Evolutionary conservation across 2,329 filamentous ascomycete genomes (phyloP).

Genomic region (Colletotrichum chrysophilum): DNA sequence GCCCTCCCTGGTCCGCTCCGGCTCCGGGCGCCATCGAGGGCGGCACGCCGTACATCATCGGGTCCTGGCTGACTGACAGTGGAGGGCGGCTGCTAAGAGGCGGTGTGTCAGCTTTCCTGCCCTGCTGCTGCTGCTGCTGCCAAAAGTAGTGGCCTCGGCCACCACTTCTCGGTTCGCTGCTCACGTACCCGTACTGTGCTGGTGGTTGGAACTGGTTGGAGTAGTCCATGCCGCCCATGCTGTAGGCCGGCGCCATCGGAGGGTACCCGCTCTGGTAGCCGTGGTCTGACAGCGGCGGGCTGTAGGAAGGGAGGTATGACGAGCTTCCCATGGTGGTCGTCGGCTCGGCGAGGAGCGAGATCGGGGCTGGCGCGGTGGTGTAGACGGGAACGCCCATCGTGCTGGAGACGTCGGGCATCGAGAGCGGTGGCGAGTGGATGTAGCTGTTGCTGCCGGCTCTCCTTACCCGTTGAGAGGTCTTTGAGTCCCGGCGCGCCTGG

Average conservation of each 20-base stretch:
- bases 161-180: background rate
- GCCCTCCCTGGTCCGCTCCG: constrained; percentile 36
- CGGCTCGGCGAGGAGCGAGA: constrained; percentile 57
- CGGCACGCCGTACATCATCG: constrained; percentile 50
- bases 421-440: constrained; percentile 45
- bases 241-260: constrained; percentile 43
- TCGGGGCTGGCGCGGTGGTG: constrained; percentile 54
- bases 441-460: constrained; percentile 53
- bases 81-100: constrained; percentile 40
- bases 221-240: constrained; percentile 49
- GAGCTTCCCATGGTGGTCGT: constrained; percentile 45
- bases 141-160: background rate
- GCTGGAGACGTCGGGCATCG: constrained; percentile 46
- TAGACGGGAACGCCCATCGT: constrained; percentile 54
- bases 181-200: constrained; percentile 45
- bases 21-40: constrained; percentile 40
- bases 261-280: constrained; percentile 34
- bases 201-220: constrained; percentile 35
- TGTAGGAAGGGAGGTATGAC: constrained; percentile 56
- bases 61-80: constrained; percentile 42
- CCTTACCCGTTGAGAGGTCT: constrained; percentile 54
- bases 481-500: constrained; percentile 62
- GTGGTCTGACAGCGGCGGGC: constrained; percentile 50
- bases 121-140: background rate
- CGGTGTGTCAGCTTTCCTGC: background rate